phyloP scores from a whole-genome alignment of 2,329 filamentous ascomycete species.

The Calonectria pauciramosa region DNA sequence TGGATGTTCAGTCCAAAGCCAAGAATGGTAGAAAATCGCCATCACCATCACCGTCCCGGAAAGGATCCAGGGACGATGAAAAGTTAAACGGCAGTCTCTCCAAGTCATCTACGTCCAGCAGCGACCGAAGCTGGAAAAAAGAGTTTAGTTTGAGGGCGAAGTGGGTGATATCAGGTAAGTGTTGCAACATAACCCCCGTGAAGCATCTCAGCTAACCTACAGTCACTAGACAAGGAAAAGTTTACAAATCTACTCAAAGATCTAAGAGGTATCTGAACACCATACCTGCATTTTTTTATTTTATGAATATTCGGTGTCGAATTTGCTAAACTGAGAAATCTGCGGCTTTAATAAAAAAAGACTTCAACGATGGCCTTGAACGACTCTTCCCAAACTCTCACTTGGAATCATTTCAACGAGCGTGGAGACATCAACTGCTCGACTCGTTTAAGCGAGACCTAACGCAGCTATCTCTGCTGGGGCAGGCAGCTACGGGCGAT shows the following conservation, averaged over 20 bases:
- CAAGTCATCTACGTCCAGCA: constrained; percentile 30
- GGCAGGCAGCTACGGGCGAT: constrained; percentile 55
- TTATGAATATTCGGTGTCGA: not conserved
- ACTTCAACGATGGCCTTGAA: constrained; percentile 63
- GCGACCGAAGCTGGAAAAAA: constrained; percentile 51
- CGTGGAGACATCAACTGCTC: constrained; percentile 63
- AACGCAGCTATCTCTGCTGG: constrained; percentile 57
- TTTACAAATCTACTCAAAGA: constrained; percentile 56
- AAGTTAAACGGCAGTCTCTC: constrained; percentile 31
- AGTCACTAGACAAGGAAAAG: constrained; percentile 58
- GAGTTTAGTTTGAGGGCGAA: constrained; percentile 53
- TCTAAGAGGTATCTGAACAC: constrained; percentile 51
- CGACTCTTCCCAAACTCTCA: constrained; percentile 60
- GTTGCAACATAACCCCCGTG: not conserved
- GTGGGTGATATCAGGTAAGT: constrained; percentile 59
- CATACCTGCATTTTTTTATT: not conserved
- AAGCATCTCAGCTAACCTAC: constrained; percentile 10
- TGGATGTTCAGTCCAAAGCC: constrained; percentile 29
- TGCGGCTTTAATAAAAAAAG: constrained; percentile 35
- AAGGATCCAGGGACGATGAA: constrained; percentile 39
- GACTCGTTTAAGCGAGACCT: constrained; percentile 59
- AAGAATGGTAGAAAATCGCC: constrained; percentile 33
- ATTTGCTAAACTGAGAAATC: constrained; percentile 11
- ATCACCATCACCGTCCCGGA: constrained; percentile 35
- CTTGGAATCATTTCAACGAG: constrained; percentile 57